Percentiles rank a stretch among this genome's conserved stretches.
Conservation (phyloP, 345 rosid genomes). For the Gossypium herbaceum region DNA sequence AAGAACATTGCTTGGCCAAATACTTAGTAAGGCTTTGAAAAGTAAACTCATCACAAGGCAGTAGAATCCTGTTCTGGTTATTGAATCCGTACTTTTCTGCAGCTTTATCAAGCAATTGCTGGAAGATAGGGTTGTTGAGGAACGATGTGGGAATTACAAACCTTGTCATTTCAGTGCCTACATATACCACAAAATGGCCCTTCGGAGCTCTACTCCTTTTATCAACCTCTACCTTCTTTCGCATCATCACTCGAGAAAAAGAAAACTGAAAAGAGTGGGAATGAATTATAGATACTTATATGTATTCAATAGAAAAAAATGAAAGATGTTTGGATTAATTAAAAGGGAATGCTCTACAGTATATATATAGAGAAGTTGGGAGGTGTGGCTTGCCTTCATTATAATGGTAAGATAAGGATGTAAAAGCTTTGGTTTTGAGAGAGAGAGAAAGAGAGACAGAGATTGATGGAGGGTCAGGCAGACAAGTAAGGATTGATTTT, state of each 20-base stretch:
- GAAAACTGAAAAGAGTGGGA: neutral
- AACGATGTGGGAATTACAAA: constrained; percentile 23
- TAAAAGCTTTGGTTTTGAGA: neutral
- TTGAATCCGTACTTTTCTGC: constrained; percentile 33
- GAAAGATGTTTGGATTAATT: neutral
- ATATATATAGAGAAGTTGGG: neutral
- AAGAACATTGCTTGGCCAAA: neutral
- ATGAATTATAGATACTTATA: neutral
- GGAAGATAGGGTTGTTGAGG: constrained; percentile 25
- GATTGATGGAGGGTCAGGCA: neutral
- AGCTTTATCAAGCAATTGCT: constrained; percentile 25
- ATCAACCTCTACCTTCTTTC: constrained; percentile 19
- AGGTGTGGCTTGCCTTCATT: neutral
- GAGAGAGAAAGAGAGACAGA: neutral
- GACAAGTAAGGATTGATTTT: neutral
- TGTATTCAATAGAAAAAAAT: neutral
- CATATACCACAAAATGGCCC: constrained; percentile 37
- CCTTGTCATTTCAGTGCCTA: constrained; percentile 27
- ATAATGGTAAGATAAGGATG: neutral
- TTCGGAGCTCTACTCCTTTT: constrained; percentile 23
- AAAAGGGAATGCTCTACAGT: neutral
- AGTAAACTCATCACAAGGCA: constrained; percentile 27
- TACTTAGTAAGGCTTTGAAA: constrained; percentile 12
- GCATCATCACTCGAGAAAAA: constrained; percentile 5
- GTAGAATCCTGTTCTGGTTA: constrained; percentile 5